These are phyloP conservation scores for Backusella circina DNA, from an alignment of 192 early-diverging fungal genomes.

Conservation along the genomic window DNA sequence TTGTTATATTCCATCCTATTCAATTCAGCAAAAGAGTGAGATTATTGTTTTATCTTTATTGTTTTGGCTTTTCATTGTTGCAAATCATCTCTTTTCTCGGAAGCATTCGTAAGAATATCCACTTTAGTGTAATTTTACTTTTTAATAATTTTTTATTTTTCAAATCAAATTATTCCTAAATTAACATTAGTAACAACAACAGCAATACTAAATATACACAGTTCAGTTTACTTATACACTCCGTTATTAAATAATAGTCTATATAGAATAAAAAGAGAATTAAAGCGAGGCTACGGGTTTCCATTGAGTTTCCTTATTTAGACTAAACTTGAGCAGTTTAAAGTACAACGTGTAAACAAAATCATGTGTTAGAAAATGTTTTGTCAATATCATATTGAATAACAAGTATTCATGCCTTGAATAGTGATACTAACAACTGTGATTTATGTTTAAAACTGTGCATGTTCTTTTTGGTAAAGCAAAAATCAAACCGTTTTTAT, in stretches of 20 bases:
- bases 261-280: neutral
- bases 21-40: no score
- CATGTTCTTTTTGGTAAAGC: no score
- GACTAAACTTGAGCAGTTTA: neutral
- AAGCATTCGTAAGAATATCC: neutral
- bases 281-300: neutral
- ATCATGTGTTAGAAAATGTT: neutral
- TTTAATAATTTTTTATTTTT: neutral
- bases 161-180: neutral
- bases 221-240: neutral
- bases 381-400: neutral
- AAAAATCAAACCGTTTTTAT: no score
- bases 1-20: neutral
- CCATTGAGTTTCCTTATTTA: neutral
- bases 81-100: neutral
- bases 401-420: neutral
- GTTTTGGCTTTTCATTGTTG: neutral
- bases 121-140: neutral
- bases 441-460: no score
- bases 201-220: neutral
- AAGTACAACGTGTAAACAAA: neutral
- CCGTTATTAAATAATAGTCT: neutral
- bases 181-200: neutral
- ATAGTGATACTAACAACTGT: neutral
- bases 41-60: neutral